phyloP scores from a whole-genome alignment of 805 yeast genomes.

The Brettanomyces naardenensis region DNA sequence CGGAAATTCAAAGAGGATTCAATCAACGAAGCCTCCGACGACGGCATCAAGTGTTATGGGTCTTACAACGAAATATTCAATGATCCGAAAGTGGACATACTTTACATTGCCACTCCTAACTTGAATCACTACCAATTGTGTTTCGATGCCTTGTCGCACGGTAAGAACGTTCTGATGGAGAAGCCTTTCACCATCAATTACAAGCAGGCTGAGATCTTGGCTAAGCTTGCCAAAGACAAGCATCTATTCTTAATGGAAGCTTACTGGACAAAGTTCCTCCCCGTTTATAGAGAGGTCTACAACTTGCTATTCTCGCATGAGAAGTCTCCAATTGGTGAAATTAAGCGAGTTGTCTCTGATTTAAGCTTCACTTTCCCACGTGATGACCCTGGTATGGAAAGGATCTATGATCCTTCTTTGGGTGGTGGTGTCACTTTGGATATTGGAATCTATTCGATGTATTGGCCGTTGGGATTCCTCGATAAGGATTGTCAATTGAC shows the following conservation, averaged over 20 bases:
- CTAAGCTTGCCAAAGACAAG: slow-evolving; percentile 34
- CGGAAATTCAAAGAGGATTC: slow-evolving; percentile 9
- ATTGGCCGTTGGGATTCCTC: slow-evolving; percentile 34
- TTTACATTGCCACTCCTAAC: slow-evolving; percentile 51
- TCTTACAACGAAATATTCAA: slow-evolving; percentile 34
- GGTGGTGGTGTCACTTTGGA: slow-evolving; percentile 55
- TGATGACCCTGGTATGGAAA: slow-evolving; percentile 8
- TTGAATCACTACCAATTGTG: slow-evolving; percentile 38
- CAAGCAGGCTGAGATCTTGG: slow-evolving; percentile 34
- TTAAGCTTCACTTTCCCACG: slow-evolving; percentile 16
- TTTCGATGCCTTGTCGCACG: slow-evolving; percentile 32
- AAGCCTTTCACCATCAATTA: slow-evolving; percentile 47
- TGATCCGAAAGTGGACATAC: slow-evolving; percentile 33
- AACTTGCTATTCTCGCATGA: slow-evolving; percentile 24
- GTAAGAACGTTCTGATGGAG: slow-evolving; percentile 44
- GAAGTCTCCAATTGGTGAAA: slow-evolving; percentile 34
- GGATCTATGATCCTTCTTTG: slow-evolving; percentile 34
- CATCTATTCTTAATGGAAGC: slow-evolving; percentile 49
- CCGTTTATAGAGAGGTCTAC: slow-evolving; percentile 29
- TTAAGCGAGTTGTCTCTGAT: slow-evolving; percentile 36
- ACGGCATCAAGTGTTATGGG: slow-evolving; percentile 10
- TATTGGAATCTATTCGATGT: slow-evolving; percentile 44
- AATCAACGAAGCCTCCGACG: slow-evolving; percentile 7
- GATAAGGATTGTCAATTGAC: slow-evolving; percentile 23
- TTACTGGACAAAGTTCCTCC: slow-evolving; percentile 48